phyloP scores from a whole-genome alignment of 768 basidiomycete genomes.

The Brasilioporus rufonigricans region DNA sequence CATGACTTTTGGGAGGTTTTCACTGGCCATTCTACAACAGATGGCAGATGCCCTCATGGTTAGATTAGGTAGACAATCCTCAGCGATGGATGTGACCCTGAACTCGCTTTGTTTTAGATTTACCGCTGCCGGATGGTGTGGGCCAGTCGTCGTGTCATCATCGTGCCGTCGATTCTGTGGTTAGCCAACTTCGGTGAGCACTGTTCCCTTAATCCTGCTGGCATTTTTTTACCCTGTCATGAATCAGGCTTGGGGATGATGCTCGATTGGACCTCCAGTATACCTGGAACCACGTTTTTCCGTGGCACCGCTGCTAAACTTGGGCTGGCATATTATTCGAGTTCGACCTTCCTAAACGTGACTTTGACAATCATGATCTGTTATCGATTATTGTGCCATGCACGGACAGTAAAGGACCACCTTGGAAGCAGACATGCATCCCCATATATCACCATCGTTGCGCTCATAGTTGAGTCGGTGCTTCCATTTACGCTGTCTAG shows the following conservation, averaged over 20 bases:
- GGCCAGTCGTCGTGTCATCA: conserved; percentile 15
- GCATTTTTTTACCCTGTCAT: not conserved
- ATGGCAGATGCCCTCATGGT: conserved; percentile 29
- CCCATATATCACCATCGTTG: not conserved
- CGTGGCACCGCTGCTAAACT: not conserved
- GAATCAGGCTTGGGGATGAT: conserved; percentile 8
- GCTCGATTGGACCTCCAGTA: not conserved
- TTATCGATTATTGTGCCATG: conserved; percentile 4
- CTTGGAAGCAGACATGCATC: not conserved
- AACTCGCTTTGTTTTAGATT: conserved; percentile 26
- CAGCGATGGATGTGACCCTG: too few relatives aligned
- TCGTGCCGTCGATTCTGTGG: conserved; percentile 17
- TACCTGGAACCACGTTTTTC: conserved; percentile 5
- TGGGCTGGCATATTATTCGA: conserved; percentile 1
- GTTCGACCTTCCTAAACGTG: conserved; percentile 8
- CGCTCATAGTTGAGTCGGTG: not conserved
- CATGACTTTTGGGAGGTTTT: not conserved
- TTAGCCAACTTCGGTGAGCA: conserved; percentile 10
- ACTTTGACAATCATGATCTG: conserved; percentile 8
- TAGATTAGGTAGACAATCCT: not conserved
- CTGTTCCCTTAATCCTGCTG: not conserved
- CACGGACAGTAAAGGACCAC: not conserved
- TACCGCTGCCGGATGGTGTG: conserved; percentile 38
- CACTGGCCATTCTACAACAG: conserved; percentile 24
- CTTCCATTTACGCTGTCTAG: not conserved